Percentiles rank a stretch among this genome's conserved stretches.
Evolutionary conservation across 2,329 filamentous ascomycete species (phyloP).

Genomic region (Colletotrichum sp.): DNA sequence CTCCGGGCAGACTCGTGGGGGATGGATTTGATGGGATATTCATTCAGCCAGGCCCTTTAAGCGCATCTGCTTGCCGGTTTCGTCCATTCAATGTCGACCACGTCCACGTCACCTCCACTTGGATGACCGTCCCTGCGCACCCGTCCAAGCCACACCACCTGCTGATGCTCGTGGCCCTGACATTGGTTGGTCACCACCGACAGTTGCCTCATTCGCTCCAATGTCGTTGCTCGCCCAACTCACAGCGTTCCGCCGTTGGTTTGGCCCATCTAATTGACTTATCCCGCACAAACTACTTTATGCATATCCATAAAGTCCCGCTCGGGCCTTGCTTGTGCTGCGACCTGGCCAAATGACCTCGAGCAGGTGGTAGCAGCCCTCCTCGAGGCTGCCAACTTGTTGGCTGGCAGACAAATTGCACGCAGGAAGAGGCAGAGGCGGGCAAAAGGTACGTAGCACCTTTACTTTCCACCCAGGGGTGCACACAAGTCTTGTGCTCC

Average conservation of each 20-base stretch:
- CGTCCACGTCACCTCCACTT: slow-evolving; percentile 1
- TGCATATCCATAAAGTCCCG: background rate
- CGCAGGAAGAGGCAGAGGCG: background rate
- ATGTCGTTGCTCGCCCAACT: background rate
- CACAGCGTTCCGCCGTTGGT: background rate
- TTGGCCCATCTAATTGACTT: background rate
- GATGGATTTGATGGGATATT: background rate
- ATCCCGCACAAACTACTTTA: background rate
- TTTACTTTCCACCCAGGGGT: background rate
- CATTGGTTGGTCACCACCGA: background rate
- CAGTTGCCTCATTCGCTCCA: background rate
- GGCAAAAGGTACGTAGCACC: background rate
- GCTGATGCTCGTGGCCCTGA: background rate
- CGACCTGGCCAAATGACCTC: background rate
- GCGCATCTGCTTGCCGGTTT: background rate
- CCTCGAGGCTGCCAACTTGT: background rate
- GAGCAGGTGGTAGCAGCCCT: background rate
- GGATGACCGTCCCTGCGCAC: background rate
- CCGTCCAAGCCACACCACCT: background rate
- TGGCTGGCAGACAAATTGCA: background rate
- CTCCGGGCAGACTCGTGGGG: background rate
- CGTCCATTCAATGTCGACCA: background rate
- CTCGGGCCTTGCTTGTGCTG: background rate
- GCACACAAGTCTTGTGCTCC: background rate
- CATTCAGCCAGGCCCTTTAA: background rate